A percentile compares a stretch with the other conserved stretches of the same genome.
These are phyloP conservation scores for Plantago rigida DNA, from an alignment of 305 asterid genomes.

Conservation along the genomic window DNA sequence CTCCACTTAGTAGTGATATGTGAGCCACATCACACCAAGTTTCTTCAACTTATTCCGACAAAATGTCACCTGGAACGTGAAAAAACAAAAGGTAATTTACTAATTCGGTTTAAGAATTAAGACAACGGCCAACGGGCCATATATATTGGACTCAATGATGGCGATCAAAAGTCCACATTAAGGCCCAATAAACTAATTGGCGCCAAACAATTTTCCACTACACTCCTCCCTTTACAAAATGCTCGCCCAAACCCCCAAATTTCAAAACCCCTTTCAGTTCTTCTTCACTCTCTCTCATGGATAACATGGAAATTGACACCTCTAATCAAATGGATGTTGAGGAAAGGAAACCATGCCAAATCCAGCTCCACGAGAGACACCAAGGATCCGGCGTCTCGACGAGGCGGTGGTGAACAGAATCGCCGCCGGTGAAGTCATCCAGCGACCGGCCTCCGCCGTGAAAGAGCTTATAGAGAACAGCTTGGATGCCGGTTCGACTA, in stretches of 20 bases:
- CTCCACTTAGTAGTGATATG: too few relatives aligned
- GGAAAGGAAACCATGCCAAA: constrained; percentile 27
- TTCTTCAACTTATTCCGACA: too few relatives aligned
- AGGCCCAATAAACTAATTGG: background rate
- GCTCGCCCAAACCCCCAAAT: constrained; percentile 15
- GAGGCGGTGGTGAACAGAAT: constrained; percentile 85
- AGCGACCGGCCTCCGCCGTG: constrained; percentile 91
- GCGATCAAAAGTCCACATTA: background rate
- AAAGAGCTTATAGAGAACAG: constrained; percentile 94
- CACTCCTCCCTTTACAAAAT: too few relatives aligned
- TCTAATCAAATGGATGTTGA: constrained; percentile 36
- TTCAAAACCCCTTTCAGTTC: constrained; percentile 11
- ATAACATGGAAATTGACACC: constrained; percentile 26
- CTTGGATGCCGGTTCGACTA: constrained; percentile 72
- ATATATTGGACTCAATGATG: too few relatives aligned
- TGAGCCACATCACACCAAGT: too few relatives aligned
- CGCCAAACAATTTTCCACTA: too few relatives aligned
- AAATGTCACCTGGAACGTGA: too few relatives aligned
- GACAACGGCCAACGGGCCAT: too few relatives aligned
- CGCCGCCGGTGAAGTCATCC: constrained; percentile 95
- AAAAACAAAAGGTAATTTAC: too few relatives aligned
- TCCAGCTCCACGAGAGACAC: constrained; percentile 44
- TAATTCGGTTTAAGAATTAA: too few relatives aligned
- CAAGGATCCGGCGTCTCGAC: constrained; percentile 65
- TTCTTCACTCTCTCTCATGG: constrained; percentile 4